Evolutionary conservation across 805 yeast genomes (phyloP).

Genomic region (Kluyveromyces nonfermentans): DNA sequence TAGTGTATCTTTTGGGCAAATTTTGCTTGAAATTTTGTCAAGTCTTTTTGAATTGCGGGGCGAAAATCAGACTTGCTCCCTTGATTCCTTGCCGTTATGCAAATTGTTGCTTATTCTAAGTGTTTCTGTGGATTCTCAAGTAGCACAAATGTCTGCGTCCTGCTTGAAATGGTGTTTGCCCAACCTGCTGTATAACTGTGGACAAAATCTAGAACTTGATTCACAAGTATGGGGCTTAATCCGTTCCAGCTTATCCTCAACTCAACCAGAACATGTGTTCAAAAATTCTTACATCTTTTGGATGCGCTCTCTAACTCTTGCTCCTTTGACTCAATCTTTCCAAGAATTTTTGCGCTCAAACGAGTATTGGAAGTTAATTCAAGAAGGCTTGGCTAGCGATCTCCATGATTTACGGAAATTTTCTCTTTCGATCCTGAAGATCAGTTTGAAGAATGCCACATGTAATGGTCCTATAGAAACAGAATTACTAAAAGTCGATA

Average conservation of each 20-base stretch:
- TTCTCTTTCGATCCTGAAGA: constrained; percentile 53
- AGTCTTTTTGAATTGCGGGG: not conserved
- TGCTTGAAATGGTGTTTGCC: constrained; percentile 46
- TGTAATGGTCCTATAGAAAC: constrained; percentile 70
- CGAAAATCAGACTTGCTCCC: not conserved
- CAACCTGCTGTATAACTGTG: constrained; percentile 21
- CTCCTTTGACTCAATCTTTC: constrained; percentile 4
- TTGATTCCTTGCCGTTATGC: constrained; percentile 13
- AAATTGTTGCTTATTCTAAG: constrained; percentile 28
- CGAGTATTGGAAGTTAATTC: constrained; percentile 49
- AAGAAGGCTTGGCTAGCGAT: constrained; percentile 43
- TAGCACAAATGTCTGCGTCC: constrained; percentile 31
- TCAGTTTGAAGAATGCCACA: constrained; percentile 50
- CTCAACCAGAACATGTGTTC: constrained; percentile 22
- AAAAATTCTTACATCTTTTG: constrained; percentile 44
- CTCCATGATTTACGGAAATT: constrained; percentile 64
- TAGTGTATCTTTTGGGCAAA: not conserved
- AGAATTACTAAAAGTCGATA: constrained; percentile 75
- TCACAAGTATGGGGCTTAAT: constrained; percentile 40
- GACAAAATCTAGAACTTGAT: constrained; percentile 14
- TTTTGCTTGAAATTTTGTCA: not conserved
- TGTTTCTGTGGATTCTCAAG: constrained; percentile 30
- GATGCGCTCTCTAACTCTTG: constrained; percentile 42
- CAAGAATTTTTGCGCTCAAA: constrained; percentile 12
- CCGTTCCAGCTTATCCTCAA: constrained; percentile 27